These are phyloP conservation scores for Sporothrix euskadiensis DNA, from an alignment of 2,329 filamentous ascomycete genomes.

Conservation along the genomic window DNA sequence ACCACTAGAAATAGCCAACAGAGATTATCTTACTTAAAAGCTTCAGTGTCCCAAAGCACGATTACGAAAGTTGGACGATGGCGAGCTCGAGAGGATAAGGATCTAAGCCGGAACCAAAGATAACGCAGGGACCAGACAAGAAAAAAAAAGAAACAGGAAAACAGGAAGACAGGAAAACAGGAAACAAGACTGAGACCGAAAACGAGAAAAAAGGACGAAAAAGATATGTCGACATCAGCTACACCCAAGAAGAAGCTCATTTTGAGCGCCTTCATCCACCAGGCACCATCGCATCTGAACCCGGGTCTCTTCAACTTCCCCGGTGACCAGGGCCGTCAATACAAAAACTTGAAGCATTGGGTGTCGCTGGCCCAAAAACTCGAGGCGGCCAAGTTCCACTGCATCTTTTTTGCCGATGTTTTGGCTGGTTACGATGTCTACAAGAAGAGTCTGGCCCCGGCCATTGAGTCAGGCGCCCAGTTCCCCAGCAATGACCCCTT, in stretches of 20 bases:
- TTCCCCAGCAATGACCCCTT: conserved; percentile 73
- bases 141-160: background rate
- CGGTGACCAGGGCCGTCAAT: conserved; percentile 42
- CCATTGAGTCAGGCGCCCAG: conserved; percentile 63
- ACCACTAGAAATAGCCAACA: no score
- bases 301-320: conserved; percentile 11
- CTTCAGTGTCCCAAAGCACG: background rate
- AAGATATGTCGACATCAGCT: background rate
- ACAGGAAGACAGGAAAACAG: background rate
- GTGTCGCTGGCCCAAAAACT: conserved; percentile 59
- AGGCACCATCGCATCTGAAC: conserved; percentile 3
- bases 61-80: background rate
- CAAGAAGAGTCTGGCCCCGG: conserved; percentile 58
- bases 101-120: background rate
- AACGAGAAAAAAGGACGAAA: background rate
- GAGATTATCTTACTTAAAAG: background rate
- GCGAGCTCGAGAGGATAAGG: background rate
- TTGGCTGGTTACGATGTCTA: conserved; percentile 68
- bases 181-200: background rate
- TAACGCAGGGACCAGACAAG: background rate
- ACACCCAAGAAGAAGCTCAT: conserved; percentile 4
- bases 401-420: conserved; percentile 65
- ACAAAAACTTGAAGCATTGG: conserved; percentile 52
- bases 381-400: conserved; percentile 62
- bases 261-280: conserved; percentile 9